Percentiles rank a stretch among this genome's conserved stretches.
Evolutionary conservation across 192 early-diverging fungal species (phyloP).

Genomic region (Umbelopsis vinacea): DNA sequence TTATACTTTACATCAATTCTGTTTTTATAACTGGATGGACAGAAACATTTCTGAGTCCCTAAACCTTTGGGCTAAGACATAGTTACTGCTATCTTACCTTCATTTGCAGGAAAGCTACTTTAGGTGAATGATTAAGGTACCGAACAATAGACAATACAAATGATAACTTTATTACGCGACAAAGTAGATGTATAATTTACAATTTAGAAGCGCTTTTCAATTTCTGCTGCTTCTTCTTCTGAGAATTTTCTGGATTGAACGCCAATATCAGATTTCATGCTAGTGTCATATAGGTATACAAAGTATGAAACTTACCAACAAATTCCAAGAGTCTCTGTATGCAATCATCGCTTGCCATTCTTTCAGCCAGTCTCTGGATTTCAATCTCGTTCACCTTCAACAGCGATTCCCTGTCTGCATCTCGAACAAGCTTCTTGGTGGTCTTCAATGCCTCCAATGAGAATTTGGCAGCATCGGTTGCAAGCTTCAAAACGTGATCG

Average conservation of each 20-base stretch:
- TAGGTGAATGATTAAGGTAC: not conserved
- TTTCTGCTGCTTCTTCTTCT: constrained; percentile 15
- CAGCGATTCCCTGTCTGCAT: constrained; percentile 48
- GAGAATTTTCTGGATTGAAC: not conserved
- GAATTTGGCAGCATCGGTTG: constrained; percentile 54
- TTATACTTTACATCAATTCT: too few species aligned
- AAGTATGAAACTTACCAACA: constrained; percentile 20
- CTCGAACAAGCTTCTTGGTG: constrained; percentile 60
- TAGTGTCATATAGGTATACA: not conserved
- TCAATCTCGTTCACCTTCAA: constrained; percentile 56
- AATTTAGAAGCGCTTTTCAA: constrained; percentile 4
- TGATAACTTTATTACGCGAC: not conserved
- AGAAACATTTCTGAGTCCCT: too few species aligned
- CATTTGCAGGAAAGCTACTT: too few species aligned
- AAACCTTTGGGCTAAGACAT: too few species aligned
- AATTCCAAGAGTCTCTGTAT: constrained; percentile 28
- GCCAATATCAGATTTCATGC: not conserved
- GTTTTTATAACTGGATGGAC: too few species aligned
- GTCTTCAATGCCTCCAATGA: constrained; percentile 60
- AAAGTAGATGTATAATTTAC: constrained; percentile 10
- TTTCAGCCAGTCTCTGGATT: constrained; percentile 56
- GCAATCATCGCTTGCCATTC: constrained; percentile 24
- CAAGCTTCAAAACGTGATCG: constrained; percentile 51
- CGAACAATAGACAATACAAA: not conserved
- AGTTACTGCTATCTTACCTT: too few species aligned